These are phyloP conservation scores for Stentor coeruleus DNA, from an alignment of 73 alveolate genomes.

Conservation along the genomic window DNA sequence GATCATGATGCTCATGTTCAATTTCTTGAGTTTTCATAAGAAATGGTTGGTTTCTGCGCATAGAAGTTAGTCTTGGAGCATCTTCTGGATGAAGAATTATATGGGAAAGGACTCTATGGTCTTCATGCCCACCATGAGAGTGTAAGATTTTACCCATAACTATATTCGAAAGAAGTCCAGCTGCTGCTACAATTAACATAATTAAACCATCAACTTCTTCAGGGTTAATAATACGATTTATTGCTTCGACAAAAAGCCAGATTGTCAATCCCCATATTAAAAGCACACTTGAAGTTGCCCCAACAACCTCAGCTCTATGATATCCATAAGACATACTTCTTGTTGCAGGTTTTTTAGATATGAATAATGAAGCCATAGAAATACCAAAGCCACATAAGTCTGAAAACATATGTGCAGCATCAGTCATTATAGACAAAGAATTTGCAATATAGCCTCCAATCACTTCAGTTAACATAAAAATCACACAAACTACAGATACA, in stretches of 20 bases:
- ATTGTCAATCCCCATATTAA: conserved; percentile 90
- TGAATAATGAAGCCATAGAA: conserved; percentile 74
- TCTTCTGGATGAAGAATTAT: conserved; percentile 56
- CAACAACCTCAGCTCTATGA: conserved; percentile 91
- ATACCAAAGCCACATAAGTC: conserved; percentile 90
- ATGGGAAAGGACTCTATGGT: conserved; percentile 11
- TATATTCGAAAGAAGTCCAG: conserved; percentile 82
- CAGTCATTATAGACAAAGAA: conserved; percentile 92
- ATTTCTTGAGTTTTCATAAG: conserved; percentile 66
- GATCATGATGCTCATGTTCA: conserved; percentile 17
- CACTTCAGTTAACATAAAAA: conserved; percentile 55
- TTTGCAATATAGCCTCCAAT: conserved; percentile 89
- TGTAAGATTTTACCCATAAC: conserved; percentile 81
- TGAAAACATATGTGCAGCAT: conserved; percentile 95
- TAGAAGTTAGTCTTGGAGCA: conserved; percentile 77
- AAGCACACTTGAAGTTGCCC: conserved; percentile 81
- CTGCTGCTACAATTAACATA: conserved; percentile 76
- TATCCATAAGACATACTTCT: conserved; percentile 80
- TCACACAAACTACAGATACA: conserved; percentile 54
- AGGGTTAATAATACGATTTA: conserved; percentile 60
- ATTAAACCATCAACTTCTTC: conserved; percentile 58
- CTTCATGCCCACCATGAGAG: conserved; percentile 70
- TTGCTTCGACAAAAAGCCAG: conserved; percentile 83
- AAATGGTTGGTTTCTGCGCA: conserved; percentile 44
- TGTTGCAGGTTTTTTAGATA: conserved; percentile 73